phyloP scores from a whole-genome alignment of 768 basidiomycete species.

The Phanerochaete carnosa region DNA sequence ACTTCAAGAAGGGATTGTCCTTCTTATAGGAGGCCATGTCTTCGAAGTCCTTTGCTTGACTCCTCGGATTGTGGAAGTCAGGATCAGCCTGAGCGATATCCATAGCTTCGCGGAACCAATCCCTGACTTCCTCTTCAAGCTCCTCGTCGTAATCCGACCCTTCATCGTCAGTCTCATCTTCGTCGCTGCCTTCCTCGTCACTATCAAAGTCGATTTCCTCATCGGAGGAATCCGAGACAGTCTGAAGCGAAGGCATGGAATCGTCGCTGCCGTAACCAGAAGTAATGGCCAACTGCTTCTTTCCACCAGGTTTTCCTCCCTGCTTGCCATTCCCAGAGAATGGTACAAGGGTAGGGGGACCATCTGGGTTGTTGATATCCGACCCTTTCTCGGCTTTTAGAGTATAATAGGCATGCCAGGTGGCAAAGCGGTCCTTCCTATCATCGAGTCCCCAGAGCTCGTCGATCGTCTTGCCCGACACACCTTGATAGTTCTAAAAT shows the following conservation, averaged over 20 bases:
- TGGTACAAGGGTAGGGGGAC: constrained; percentile 15
- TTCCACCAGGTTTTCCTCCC: constrained; percentile 21
- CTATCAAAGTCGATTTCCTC: constrained; percentile 40
- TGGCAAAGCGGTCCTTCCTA: constrained; percentile 48
- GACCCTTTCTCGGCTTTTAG: constrained; percentile 16
- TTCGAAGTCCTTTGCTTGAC: constrained; percentile 33
- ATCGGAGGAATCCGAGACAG: constrained; percentile 60
- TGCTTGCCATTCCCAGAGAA: constrained; percentile 19
- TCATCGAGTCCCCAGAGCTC: constrained; percentile 60
- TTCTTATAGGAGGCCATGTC: constrained; percentile 48
- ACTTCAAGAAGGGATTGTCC: constrained; percentile 75
- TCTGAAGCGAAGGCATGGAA: constrained; percentile 70
- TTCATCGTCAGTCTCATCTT: constrained; percentile 30
- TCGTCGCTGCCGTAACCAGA: constrained; percentile 41
- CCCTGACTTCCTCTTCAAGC: constrained; percentile 62
- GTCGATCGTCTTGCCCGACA: constrained; percentile 55
- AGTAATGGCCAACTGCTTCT: constrained; percentile 47
- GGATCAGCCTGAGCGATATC: constrained; percentile 54
- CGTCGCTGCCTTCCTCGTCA: constrained; percentile 35
- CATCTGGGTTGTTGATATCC: constrained; percentile 27
- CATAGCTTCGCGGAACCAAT: constrained; percentile 69
- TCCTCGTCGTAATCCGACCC: constrained; percentile 60
- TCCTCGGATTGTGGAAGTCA: constrained; percentile 54
- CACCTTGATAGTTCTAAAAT: constrained; percentile 53
- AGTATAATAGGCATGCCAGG: constrained; percentile 51